Evolutionary conservation across 108 stramenopile species (phyloP).

Genomic region (Discostella pseudostelligera): DNA sequence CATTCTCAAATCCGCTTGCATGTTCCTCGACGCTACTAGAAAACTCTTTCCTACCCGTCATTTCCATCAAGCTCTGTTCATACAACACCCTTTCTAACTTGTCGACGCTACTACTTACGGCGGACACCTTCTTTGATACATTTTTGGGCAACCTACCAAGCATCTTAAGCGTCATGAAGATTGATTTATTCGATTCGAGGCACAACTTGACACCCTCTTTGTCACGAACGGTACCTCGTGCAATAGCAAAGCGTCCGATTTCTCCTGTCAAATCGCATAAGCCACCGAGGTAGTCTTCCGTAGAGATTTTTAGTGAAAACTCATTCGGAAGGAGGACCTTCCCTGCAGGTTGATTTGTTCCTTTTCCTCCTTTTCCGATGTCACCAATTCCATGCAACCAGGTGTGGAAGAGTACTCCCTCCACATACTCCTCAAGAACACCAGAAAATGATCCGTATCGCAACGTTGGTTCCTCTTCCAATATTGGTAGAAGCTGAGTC

Average conservation of each 20-base stretch:
- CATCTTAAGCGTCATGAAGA: constrained; percentile 51
- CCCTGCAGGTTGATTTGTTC: constrained; percentile 44
- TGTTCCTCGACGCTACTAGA: constrained; percentile 22
- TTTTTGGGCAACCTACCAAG: constrained; percentile 52
- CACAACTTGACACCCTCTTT: constrained; percentile 58
- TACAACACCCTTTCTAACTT: constrained; percentile 86
- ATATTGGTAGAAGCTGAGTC: constrained; percentile 67
- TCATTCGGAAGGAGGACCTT: constrained; percentile 47
- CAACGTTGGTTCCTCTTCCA: constrained; percentile 79
- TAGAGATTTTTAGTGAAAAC: constrained; percentile 51
- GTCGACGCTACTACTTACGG: constrained; percentile 53
- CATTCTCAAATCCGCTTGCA: neutral
- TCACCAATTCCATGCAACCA: constrained; percentile 79
- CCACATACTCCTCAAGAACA: constrained; percentile 91
- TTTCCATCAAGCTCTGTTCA: constrained; percentile 76
- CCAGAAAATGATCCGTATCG: constrained; percentile 69
- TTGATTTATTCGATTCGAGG: constrained; percentile 60
- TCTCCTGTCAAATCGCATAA: constrained; percentile 96
- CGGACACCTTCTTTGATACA: constrained; percentile 69
- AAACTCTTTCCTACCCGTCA: constrained; percentile 51
- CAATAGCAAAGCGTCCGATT: constrained; percentile 91
- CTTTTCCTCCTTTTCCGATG: constrained; percentile 11
- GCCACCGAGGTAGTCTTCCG: constrained; percentile 91
- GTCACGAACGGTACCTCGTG: constrained; percentile 85
- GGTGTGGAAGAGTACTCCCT: constrained; percentile 86